A percentile compares a stretch with the other conserved stretches of the same genome.
phyloP scores from a whole-genome alignment of 176 grass and related monocot genomes.

The Metroxylon sagu region DNA sequence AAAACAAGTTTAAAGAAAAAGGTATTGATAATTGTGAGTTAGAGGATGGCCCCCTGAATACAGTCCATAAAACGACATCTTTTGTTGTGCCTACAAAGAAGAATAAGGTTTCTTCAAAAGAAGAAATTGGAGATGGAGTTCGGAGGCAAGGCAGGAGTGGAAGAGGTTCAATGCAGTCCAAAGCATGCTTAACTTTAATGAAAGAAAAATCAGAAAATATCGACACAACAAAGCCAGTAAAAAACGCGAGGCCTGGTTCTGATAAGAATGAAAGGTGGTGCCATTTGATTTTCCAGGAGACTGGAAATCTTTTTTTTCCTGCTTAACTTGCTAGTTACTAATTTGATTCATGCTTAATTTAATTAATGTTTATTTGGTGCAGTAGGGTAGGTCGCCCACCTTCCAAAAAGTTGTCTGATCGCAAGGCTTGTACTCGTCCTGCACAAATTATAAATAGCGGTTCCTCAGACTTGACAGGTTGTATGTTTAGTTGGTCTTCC shows the following conservation, averaged over 20 bases:
- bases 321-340: neutral
- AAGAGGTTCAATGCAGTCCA: slow-evolving; percentile 43
- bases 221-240: slow-evolving; percentile 44
- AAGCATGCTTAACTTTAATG: slow-evolving; percentile 38
- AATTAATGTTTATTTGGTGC: slow-evolving; percentile 10
- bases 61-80: slow-evolving; percentile 21
- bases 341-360: neutral
- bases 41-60: slow-evolving; percentile 30
- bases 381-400: slow-evolving; percentile 59
- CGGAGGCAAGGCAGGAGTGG: slow-evolving; percentile 54
- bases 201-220: slow-evolving; percentile 47
- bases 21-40: slow-evolving; percentile 41
- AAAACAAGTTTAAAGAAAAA: slow-evolving; percentile 62
- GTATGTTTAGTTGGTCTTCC: slow-evolving; percentile 18
- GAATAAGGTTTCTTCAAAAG: slow-evolving; percentile 63
- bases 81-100: slow-evolving; percentile 40
- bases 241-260: slow-evolving; percentile 38
- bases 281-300: neutral
- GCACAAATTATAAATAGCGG: slow-evolving; percentile 34
- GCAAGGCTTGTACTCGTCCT: slow-evolving; percentile 43
- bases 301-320: neutral
- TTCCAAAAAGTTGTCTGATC: slow-evolving; percentile 55
- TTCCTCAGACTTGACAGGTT: slow-evolving; percentile 37
- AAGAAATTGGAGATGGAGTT: slow-evolving; percentile 64
- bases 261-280: slow-evolving; percentile 69